A percentile compares a stretch with the other conserved stretches of the same genome.
phyloP scores from a whole-genome alignment of 2,329 filamentous ascomycete genomes.

The Xylaria sp. region DNA sequence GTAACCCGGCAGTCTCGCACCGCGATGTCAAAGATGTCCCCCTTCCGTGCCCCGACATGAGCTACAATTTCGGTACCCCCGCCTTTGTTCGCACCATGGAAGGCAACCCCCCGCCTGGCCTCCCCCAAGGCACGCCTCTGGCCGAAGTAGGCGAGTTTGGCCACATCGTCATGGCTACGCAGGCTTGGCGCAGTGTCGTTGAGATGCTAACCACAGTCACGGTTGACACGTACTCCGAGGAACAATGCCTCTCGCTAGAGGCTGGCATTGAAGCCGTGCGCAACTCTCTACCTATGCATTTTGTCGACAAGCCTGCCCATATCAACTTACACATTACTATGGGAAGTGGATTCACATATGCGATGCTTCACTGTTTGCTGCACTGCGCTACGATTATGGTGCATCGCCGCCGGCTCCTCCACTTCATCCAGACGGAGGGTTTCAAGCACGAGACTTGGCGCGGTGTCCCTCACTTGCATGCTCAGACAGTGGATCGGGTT shows the following conservation, averaged over 20 bases:
- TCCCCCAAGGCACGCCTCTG: conserved; percentile 47
- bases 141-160: conserved; percentile 66
- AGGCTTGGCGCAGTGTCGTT: conserved; percentile 66
- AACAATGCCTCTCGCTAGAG: conserved; percentile 57
- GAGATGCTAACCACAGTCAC: conserved; percentile 64
- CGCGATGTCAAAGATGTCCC: conserved; percentile 62
- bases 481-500: conserved; percentile 59
- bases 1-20: conserved; percentile 60
- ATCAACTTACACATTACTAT: conserved; percentile 68
- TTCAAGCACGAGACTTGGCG: conserved; percentile 62
- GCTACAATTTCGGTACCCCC: conserved; percentile 66
- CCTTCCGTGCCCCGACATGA: conserved; percentile 65
- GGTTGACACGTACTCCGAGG: conserved; percentile 58
- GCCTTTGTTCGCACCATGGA: conserved; percentile 63
- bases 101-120: conserved; percentile 47
- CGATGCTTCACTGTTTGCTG: conserved; percentile 66
- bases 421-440: conserved; percentile 58
- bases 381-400: conserved; percentile 67
- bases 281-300: conserved; percentile 61
- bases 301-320: conserved; percentile 65
- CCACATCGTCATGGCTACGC: conserved; percentile 64
- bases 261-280: conserved; percentile 61
- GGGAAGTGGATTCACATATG: conserved; percentile 67
- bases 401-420: conserved; percentile 63
- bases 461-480: conserved; percentile 54